A percentile compares a stretch with the other conserved stretches of the same genome.
Evolutionary conservation across 164 flowering plant species (phyloP).

Genomic region (Magnolia changhungtana): DNA sequence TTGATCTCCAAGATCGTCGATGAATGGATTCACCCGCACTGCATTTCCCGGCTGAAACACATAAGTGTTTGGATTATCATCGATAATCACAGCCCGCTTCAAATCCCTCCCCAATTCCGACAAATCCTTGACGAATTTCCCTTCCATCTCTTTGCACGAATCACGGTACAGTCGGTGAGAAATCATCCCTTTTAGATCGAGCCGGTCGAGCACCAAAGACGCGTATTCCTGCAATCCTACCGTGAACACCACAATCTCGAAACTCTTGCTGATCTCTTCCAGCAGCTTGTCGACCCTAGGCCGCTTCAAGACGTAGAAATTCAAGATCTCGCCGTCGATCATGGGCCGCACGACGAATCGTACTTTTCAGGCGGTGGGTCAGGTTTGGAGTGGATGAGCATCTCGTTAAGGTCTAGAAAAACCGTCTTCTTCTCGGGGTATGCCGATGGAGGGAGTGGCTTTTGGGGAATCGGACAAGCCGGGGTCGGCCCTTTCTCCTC

Average conservation of each 20-base stretch:
- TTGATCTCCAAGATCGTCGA: slow-evolving; percentile 49
- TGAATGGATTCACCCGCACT: slow-evolving; percentile 55
- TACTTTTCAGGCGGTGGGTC: slow-evolving; percentile 55
- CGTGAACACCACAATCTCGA: slow-evolving; percentile 77
- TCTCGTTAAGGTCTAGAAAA: slow-evolving; percentile 83
- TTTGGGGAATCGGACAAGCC: slow-evolving; percentile 11
- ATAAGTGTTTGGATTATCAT: slow-evolving; percentile 75
- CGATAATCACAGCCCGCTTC: slow-evolving; percentile 59
- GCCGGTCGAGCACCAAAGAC: slow-evolving; percentile 53
- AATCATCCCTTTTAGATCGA: slow-evolving; percentile 50
- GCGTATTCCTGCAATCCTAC: slow-evolving; percentile 84
- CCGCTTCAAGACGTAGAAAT: slow-evolving; percentile 68
- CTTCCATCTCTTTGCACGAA: slow-evolving; percentile 60
- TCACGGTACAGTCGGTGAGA: slow-evolving; percentile 72
- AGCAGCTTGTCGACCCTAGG: slow-evolving; percentile 71
- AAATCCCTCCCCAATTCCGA: slow-evolving; percentile 66
- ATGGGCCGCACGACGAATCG: slow-evolving; percentile 68
- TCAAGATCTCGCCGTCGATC: slow-evolving; percentile 50
- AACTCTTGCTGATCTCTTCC: slow-evolving; percentile 36
- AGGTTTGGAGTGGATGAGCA: slow-evolving; percentile 59
- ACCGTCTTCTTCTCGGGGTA: slow-evolving; percentile 42
- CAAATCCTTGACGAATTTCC: slow-evolving; percentile 78
- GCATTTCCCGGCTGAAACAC: slow-evolving; percentile 68
- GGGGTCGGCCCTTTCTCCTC: neutral
- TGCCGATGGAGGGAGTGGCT: slow-evolving; percentile 37